These are phyloP conservation scores for Rubus idaeus DNA, from an alignment of 306 rosid genomes.

Conservation along the genomic window DNA sequence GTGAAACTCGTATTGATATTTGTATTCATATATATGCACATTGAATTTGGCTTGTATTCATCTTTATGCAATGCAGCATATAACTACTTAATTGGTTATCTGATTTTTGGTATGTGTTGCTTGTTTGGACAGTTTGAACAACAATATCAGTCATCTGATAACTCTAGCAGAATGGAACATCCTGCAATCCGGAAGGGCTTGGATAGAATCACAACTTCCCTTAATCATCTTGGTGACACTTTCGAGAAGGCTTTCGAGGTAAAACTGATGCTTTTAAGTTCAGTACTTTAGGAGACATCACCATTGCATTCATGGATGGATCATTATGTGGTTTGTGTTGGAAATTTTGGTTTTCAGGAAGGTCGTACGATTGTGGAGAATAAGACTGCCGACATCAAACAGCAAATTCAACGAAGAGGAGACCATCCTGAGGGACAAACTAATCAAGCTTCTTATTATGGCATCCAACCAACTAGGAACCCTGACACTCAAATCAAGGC, in stretches of 20 bases:
- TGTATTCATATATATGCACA: not conserved
- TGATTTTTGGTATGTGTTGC: not conserved
- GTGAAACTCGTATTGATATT: slow-evolving; percentile 30
- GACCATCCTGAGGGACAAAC: slow-evolving; percentile 35
- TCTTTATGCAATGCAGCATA: not conserved
- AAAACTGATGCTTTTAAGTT: not conserved
- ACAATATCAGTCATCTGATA: slow-evolving; percentile 41
- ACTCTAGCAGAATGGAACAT: slow-evolving; percentile 51
- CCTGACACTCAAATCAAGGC: slow-evolving; percentile 92
- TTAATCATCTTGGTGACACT: slow-evolving; percentile 93
- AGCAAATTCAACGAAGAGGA: slow-evolving; percentile 66
- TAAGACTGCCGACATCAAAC: slow-evolving; percentile 79
- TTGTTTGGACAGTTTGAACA: slow-evolving; percentile 41
- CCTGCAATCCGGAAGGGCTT: slow-evolving; percentile 70
- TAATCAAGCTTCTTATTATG: slow-evolving; percentile 35
- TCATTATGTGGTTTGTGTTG: not conserved
- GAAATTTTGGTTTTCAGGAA: slow-evolving; percentile 47
- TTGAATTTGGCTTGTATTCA: not conserved
- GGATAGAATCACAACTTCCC: slow-evolving; percentile 73
- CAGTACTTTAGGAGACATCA: not conserved
- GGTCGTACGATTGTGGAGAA: slow-evolving; percentile 74
- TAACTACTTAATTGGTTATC: not conserved
- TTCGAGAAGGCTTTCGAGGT: slow-evolving; percentile 95
- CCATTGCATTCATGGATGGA: not conserved
- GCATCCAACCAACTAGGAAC: slow-evolving; percentile 25